Percentiles rank a stretch among this genome's conserved stretches.
phyloP scores from a whole-genome alignment of 176 grass and related monocot genomes.

The Cenchrus purpureus region DNA sequence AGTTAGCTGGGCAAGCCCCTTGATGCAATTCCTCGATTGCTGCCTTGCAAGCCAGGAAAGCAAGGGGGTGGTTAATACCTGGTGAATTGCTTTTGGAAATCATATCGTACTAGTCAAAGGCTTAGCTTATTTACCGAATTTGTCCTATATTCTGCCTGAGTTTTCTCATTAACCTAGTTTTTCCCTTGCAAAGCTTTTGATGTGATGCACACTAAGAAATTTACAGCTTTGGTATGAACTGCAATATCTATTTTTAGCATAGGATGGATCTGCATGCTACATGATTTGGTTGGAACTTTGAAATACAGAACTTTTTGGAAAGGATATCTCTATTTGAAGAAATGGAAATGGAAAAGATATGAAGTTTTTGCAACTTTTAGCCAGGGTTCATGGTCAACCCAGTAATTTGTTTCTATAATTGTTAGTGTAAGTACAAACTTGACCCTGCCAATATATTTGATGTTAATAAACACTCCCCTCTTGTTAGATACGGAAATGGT shows the following conservation, averaged over 20 bases:
- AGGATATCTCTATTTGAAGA: neutral
- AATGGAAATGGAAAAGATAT: neutral
- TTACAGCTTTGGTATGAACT: slow-evolving; percentile 2
- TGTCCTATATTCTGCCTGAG: neutral
- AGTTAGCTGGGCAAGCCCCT: neutral
- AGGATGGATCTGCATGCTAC: neutral
- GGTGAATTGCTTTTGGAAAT: slow-evolving; percentile 10
- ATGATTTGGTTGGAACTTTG: neutral
- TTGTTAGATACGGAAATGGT: slow-evolving; percentile 86
- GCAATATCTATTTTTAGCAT: neutral
- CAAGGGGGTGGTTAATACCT: neutral
- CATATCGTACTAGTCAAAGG: slow-evolving; percentile 3
- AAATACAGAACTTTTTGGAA: neutral
- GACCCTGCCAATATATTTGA: neutral
- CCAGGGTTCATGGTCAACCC: neutral
- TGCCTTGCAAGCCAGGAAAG: neutral
- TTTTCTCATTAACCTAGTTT: slow-evolving; percentile 13
- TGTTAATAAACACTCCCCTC: neutral
- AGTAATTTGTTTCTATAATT: neutral
- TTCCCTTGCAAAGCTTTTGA: slow-evolving; percentile 7
- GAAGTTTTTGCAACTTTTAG: neutral
- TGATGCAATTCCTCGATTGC: neutral
- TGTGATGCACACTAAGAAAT: neutral
- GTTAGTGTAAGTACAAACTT: neutral
- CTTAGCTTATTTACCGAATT: neutral